Evolutionary conservation across 73 alveolate genomes (phyloP).

Genomic region (Paramecium sexaurelia): DNA sequence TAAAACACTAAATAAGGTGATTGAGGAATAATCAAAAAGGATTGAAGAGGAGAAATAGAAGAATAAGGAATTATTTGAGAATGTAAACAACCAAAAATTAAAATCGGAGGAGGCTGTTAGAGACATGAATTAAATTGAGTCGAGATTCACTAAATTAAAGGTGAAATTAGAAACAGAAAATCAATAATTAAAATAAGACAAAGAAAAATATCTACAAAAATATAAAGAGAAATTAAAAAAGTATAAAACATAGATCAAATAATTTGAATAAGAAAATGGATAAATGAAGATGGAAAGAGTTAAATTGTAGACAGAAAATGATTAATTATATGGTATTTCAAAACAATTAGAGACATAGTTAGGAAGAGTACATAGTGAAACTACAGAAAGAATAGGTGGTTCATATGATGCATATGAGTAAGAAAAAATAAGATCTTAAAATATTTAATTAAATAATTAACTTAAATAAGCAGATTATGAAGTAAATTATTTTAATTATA

Average conservation of each 20-base stretch:
- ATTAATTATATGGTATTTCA: neutral
- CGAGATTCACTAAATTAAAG: neutral
- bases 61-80: neutral
- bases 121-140: neutral
- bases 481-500: neutral
- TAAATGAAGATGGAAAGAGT: neutral
- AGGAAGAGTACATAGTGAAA: neutral
- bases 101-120: neutral
- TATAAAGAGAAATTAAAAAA: conserved; percentile 17
- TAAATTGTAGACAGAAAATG: neutral
- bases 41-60: conserved; percentile 3
- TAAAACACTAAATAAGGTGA: conserved; percentile 19
- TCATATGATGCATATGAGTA: neutral
- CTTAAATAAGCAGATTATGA: conserved; percentile 3
- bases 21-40: neutral
- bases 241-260: neutral
- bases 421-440: neutral
- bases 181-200: neutral
- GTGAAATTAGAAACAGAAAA: conserved; percentile 2
- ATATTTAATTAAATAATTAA: neutral
- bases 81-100: neutral
- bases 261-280: neutral
- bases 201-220: neutral
- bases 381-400: neutral
- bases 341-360: neutral